These are phyloP conservation scores for Cucurbita moschata DNA, from an alignment of 306 rosid species.

Conservation along the genomic window DNA sequence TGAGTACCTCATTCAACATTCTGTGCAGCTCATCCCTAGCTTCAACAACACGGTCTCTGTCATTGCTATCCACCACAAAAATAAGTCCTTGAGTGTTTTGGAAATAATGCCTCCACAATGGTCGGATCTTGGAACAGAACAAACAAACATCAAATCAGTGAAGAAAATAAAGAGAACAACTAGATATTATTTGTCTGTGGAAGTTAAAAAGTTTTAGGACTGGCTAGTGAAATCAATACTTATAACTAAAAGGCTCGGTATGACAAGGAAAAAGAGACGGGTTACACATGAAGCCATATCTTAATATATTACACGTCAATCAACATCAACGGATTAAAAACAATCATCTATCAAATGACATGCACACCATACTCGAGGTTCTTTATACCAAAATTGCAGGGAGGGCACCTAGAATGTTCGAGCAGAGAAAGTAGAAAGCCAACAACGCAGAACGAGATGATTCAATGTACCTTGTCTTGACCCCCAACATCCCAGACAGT, in stretches of 20 bases:
- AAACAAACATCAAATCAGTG: background rate
- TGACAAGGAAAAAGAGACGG: background rate
- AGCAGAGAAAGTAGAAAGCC: conserved; percentile 1
- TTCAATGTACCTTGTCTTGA: conserved; percentile 58
- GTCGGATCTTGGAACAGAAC: conserved; percentile 25
- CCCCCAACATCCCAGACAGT: conserved; percentile 99
- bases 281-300: background rate
- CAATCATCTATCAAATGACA: background rate
- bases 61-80: conserved; percentile 66
- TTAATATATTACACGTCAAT: background rate
- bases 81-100: conserved; percentile 66
- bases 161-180: background rate
- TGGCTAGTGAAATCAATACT: background rate
- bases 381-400: background rate
- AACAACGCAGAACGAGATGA: background rate
- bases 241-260: background rate
- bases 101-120: conserved; percentile 65
- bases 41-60: conserved; percentile 58
- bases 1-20: conserved; percentile 50
- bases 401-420: background rate
- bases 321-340: background rate
- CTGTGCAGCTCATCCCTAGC: conserved; percentile 60
- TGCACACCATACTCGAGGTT: background rate
- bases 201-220: no score
- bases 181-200: background rate